phyloP scores from a whole-genome alignment of 192 early-diverging fungal genomes.

The Kickxella alabastrina region DNA sequence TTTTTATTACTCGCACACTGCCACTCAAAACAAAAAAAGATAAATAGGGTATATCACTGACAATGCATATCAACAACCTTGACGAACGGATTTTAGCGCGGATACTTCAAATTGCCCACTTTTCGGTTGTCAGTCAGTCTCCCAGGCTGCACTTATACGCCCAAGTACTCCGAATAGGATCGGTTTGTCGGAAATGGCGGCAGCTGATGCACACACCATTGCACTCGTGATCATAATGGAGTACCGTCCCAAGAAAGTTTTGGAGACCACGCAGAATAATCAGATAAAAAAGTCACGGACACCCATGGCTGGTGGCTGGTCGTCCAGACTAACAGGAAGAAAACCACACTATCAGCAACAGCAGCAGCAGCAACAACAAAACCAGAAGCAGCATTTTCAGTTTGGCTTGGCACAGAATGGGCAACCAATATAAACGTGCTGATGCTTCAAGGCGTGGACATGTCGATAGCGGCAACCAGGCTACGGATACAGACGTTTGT shows the following conservation, averaged over 20 bases:
- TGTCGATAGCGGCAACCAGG: background rate
- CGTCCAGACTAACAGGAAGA: too few species aligned
- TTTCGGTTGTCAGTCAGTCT: background rate
- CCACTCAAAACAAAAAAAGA: too few species aligned
- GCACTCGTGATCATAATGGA: constrained; percentile 19
- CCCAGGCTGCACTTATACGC: constrained; percentile 7
- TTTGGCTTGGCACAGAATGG: constrained; percentile 1
- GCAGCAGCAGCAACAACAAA: background rate
- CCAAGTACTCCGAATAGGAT: constrained; percentile 9
- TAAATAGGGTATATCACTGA: background rate
- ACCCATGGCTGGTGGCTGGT: too few species aligned
- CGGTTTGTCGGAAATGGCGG: constrained; percentile 19
- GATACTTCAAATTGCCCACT: constrained; percentile 10
- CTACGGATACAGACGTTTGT: constrained; percentile 24
- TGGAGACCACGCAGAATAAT: too few species aligned
- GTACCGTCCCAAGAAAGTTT: constrained; percentile 7
- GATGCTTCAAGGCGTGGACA: background rate
- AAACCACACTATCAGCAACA: background rate
- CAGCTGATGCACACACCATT: constrained; percentile 1
- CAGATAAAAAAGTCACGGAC: too few species aligned
- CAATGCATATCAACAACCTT: background rate
- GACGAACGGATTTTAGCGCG: constrained; percentile 14
- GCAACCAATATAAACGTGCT: constrained; percentile 7
- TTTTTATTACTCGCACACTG: background rate
- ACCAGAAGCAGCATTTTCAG: background rate